Conservation (phyloP, 306 rosid species). For the Vigna mungo region DNA sequence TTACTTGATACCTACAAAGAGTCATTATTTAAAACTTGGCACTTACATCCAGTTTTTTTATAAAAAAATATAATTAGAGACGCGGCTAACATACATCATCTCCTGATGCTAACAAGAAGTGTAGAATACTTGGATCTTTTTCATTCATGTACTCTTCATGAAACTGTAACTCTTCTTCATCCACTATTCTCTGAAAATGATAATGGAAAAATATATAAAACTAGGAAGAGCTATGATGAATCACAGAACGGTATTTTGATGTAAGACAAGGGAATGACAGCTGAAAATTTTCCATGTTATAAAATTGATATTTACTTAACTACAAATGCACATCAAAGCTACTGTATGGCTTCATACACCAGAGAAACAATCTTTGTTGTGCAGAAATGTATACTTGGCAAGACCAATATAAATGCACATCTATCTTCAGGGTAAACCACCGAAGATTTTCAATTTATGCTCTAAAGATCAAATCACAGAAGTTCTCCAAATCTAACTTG, state of each 20-base stretch:
- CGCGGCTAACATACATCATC: slow-evolving; percentile 71
- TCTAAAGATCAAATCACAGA: not conserved
- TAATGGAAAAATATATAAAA: slow-evolving; percentile 21
- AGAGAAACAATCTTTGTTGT: slow-evolving; percentile 16
- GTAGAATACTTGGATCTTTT: slow-evolving; percentile 95
- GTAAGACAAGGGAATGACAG: slow-evolving; percentile 10
- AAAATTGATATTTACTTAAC: slow-evolving; percentile 14
- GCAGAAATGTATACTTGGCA: slow-evolving; percentile 4
- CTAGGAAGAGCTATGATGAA: slow-evolving; percentile 38
- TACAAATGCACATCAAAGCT: slow-evolving; percentile 17
- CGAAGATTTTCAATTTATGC: not conserved
- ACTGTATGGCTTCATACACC: slow-evolving; percentile 20
- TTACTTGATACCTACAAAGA: slow-evolving; percentile 87
- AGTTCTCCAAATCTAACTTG: not conserved
- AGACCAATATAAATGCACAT: slow-evolving; percentile 4
- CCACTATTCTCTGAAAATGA: slow-evolving; percentile 89
- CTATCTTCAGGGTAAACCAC: not conserved
- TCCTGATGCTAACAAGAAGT: slow-evolving; percentile 96
- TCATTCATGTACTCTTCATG: slow-evolving; percentile 96
- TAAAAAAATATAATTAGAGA: slow-evolving; percentile 40
- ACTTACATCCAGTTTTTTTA: slow-evolving; percentile 27
- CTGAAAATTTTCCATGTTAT: slow-evolving; percentile 11
- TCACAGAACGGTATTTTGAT: slow-evolving; percentile 31
- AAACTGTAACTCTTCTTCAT: slow-evolving; percentile 96
- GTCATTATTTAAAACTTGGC: slow-evolving; percentile 36